phyloP scores from a whole-genome alignment of 2,329 filamentous ascomycete species.

The Didymella arachidicola region DNA sequence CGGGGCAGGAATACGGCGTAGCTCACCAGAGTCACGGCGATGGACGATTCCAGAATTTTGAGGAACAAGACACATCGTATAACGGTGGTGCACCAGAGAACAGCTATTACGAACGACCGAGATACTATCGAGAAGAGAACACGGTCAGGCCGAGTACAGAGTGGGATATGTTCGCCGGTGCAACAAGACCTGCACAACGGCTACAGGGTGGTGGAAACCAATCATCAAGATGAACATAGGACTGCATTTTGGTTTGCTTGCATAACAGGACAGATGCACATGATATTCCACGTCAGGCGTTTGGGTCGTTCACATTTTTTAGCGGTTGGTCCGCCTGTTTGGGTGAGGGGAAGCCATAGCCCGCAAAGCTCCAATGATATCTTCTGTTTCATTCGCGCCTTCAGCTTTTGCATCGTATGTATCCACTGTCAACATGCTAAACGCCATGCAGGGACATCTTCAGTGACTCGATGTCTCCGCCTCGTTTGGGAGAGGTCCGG shows the following conservation, averaged over 20 bases:
- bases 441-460: neutral
- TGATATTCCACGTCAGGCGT: conserved; percentile 21
- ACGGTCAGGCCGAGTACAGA: conserved; percentile 20
- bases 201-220: conserved; percentile 13
- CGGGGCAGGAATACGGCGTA: conserved; percentile 39
- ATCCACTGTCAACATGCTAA: neutral
- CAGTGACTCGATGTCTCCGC: neutral
- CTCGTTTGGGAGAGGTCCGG: neutral
- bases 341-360: too few relatives aligned
- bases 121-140: conserved; percentile 14
- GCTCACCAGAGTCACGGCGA: conserved; percentile 7
- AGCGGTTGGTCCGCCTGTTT: neutral
- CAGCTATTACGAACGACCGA: conserved; percentile 19
- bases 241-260: conserved; percentile 1
- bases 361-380: neutral
- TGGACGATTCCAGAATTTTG: conserved; percentile 26
- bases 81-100: conserved; percentile 11
- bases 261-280: conserved; percentile 15
- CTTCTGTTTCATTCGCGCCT: neutral
- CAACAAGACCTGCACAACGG: conserved; percentile 19
- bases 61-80: conserved; percentile 33
- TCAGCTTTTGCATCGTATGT: neutral
- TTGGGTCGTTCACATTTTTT: conserved; percentile 3
- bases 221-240: conserved; percentile 12
- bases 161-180: conserved; percentile 39